phyloP scores from a whole-genome alignment of 1,139 yeast genomes.

The Trichomonascaceae sp. region DNA sequence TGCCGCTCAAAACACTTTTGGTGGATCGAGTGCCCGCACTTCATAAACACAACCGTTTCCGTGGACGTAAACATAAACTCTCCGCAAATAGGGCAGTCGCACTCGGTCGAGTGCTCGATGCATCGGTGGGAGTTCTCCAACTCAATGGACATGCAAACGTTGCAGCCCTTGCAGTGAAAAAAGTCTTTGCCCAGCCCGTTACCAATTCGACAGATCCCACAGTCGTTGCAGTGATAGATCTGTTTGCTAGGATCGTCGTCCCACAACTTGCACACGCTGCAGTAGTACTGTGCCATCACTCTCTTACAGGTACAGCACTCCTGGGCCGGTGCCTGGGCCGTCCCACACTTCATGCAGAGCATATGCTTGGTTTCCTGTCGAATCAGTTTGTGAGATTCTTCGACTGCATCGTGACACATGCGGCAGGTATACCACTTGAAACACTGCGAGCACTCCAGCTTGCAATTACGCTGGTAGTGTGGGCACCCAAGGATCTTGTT shows the following conservation, averaged over 20 bases:
- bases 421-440: constrained; percentile 68
- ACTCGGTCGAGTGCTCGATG: constrained; percentile 75
- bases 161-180: constrained; percentile 84
- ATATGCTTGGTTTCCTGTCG: constrained; percentile 54
- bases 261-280: constrained; percentile 65
- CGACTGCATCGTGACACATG: constrained; percentile 65
- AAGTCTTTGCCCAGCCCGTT: constrained; percentile 78
- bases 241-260: constrained; percentile 68
- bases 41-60: constrained; percentile 78
- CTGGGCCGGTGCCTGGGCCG: constrained; percentile 62
- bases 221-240: constrained; percentile 82
- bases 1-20: constrained; percentile 71
- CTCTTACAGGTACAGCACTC: constrained; percentile 55
- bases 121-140: constrained; percentile 69
- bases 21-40: constrained; percentile 91
- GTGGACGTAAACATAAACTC: constrained; percentile 85
- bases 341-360: constrained; percentile 67
- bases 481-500: constrained; percentile 48
- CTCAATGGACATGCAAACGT: constrained; percentile 76
- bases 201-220: constrained; percentile 89
- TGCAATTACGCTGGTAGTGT: constrained; percentile 78
- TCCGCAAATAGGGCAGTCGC: constrained; percentile 87
- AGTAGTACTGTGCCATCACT: constrained; percentile 63
- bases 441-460: constrained; percentile 70
- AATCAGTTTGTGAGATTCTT: constrained; percentile 46